Percentiles rank a stretch among this genome's conserved stretches.
phyloP scores from a whole-genome alignment of 2,329 filamentous ascomycete genomes.

The Amesomyces nigricolor region DNA sequence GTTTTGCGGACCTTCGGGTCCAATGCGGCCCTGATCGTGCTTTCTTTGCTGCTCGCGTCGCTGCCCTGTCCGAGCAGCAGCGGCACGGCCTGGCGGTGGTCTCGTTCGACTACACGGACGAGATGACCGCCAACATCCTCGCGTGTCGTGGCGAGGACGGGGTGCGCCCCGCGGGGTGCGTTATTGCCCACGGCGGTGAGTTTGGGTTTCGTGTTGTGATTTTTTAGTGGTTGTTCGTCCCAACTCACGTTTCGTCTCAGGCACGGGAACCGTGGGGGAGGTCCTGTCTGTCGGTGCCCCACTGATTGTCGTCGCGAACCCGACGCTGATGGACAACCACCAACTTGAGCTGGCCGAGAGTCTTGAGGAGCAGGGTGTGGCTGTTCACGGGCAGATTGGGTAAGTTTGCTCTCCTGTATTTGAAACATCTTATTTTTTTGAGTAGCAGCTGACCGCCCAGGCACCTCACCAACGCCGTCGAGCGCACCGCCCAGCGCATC shows the following conservation, averaged over 20 bases:
- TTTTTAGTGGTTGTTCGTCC: background rate
- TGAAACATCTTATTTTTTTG: background rate
- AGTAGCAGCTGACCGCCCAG: conserved; percentile 16
- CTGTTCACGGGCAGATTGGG: conserved; percentile 64
- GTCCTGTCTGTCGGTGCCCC: conserved; percentile 67
- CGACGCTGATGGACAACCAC: conserved; percentile 77
- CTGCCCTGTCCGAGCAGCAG: conserved; percentile 22
- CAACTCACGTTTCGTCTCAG: conserved; percentile 39
- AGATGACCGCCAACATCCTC: conserved; percentile 55
- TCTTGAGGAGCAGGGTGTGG: conserved; percentile 68
- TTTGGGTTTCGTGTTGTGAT: background rate
- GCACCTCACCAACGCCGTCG: conserved; percentile 26
- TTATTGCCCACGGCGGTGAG: conserved; percentile 86
- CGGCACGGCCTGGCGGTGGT: conserved; percentile 44
- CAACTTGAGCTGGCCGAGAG: conserved; percentile 80
- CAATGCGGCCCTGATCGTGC: conserved; percentile 8
- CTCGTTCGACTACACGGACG: conserved; percentile 62
- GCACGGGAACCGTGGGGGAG: conserved; percentile 84
- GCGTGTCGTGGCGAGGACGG: conserved; percentile 44
- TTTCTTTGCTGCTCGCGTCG: conserved; percentile 40
- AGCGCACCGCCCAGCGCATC: conserved; percentile 17
- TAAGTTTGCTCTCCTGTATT: conserved; percentile 35
- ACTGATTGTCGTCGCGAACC: conserved; percentile 87
- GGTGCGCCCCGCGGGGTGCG: conserved; percentile 56
- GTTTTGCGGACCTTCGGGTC: conserved; percentile 59